A percentile compares a stretch with the other conserved stretches of the same genome.
These are phyloP conservation scores for Wickerhamiella cacticola DNA, from an alignment of 805 yeast genomes.

Conservation along the genomic window DNA sequence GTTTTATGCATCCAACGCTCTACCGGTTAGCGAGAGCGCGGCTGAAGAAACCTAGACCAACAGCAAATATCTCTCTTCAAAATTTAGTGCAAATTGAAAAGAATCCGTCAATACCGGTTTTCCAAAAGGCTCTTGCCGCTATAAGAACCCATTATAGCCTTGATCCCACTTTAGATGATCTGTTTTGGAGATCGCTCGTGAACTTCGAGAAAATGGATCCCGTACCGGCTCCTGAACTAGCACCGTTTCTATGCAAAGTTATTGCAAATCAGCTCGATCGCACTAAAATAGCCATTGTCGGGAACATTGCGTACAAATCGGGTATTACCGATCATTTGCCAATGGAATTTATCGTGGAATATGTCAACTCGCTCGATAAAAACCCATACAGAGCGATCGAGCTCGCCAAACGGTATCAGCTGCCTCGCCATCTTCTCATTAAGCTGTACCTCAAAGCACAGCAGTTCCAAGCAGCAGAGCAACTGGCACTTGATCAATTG, in stretches of 20 bases:
- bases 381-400: conserved; percentile 2
- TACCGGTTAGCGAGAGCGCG: not conserved
- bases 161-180: not conserved
- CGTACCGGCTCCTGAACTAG: not conserved
- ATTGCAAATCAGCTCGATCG: not conserved
- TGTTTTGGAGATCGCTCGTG: not conserved
- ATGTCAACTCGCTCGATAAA: not conserved
- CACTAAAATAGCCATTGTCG: not conserved
- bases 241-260: not conserved
- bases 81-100: not conserved
- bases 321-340: not conserved
- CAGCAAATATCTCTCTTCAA: not conserved
- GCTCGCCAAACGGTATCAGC: not conserved
- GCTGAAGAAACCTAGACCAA: not conserved
- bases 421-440: not conserved
- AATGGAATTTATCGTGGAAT: not conserved
- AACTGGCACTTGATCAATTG: not conserved
- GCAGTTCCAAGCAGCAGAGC: conserved; percentile 1
- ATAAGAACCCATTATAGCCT: not conserved
- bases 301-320: conserved; percentile 4
- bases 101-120: not conserved
- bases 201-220: conserved; percentile 2
- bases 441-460: not conserved
- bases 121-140: conserved; percentile 1
- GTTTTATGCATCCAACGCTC: not conserved